Percentiles rank a stretch among this genome's conserved stretches.
Evolutionary conservation across 495 filamentous ascomycete species (phyloP).

Genomic region (Pyrenula aspistea): DNA sequence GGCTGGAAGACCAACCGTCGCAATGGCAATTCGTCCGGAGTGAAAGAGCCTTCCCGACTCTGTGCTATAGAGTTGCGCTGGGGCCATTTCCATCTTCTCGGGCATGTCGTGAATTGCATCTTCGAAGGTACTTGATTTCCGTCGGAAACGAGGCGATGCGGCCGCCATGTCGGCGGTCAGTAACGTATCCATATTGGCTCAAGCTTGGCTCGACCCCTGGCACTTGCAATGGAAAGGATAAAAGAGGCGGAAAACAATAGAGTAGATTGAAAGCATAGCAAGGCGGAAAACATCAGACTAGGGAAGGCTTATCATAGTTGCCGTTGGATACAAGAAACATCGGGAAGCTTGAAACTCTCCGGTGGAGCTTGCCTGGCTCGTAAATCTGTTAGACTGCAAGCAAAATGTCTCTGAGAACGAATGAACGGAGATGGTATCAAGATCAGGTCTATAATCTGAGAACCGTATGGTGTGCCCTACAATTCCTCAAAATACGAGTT

Average conservation of each 20-base stretch:
- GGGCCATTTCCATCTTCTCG: slow-evolving; percentile 73
- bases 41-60: slow-evolving; percentile 96
- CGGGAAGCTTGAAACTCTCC: no score
- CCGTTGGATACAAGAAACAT: no score
- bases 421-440: no score
- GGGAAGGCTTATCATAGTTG: background rate
- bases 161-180: slow-evolving; percentile 80
- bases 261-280: background rate
- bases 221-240: background rate
- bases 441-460: no score
- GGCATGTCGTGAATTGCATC: slow-evolving; percentile 95
- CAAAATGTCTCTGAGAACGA: no score
- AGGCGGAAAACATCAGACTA: background rate
- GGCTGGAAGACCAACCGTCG: slow-evolving; percentile 90
- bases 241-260: background rate
- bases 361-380: no score
- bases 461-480: no score
- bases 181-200: slow-evolving; percentile 3
- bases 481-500: no score
- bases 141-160: slow-evolving; percentile 70
- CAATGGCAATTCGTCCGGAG: slow-evolving; percentile 91
- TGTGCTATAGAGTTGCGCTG: slow-evolving; percentile 94
- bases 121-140: slow-evolving; percentile 87
- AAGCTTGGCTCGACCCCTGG: no score
- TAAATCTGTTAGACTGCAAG: no score